Evolutionary conservation across 1,139 yeast genomes (phyloP), one percentile per base, ranked within the genome.

Genomic region (Zygotorulaspora mrakii): DNA sequence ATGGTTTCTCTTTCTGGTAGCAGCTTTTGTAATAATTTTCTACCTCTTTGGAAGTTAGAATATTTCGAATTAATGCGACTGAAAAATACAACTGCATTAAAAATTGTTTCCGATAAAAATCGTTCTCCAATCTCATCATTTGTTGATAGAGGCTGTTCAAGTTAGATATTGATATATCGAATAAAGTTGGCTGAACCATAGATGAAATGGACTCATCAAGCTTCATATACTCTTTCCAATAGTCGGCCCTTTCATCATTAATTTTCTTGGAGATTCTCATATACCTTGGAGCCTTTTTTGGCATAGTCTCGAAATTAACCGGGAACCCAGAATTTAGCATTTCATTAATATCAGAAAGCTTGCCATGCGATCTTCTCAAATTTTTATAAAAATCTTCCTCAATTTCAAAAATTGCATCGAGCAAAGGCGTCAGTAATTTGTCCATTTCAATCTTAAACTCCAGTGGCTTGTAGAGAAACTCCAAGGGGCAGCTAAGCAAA

Each of bases 41-140:
- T 5, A 49, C 39, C 3, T 54, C 52, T 2, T 48, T 48, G 11
- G 50, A 47, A 5, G 49, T 39, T 10, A 55, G 20, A 14, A 60
- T 39, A 16, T 40, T 45, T 14, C 48, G 46, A n/a, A 58, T 31
- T n/a, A 60, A 31, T 12, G 43, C 40, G 3, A 45, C 24, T 4
- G 52, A 46, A 30, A 57, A 48, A 23, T 40, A 45, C 7, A 59
- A 14, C 22, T 60, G 63, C 13, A 53, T 29, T 6, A 60, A 27
- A 27, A 59, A 50, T 37, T 54, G 55, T 38, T 60, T 60, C 35
- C 65, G 52, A 36, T 40, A 52, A 23, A 43, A 43, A 39, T 59
- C 62, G 24, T 49, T 51, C 14, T 53, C 54, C 5, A 37, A 25
- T 17, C 38, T 45, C 33, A 46, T 49, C 34, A 56, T 39, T 43